phyloP scores from a whole-genome alignment of 2,329 filamentous ascomycete genomes.

The Chrysoporthe puriensis region DNA sequence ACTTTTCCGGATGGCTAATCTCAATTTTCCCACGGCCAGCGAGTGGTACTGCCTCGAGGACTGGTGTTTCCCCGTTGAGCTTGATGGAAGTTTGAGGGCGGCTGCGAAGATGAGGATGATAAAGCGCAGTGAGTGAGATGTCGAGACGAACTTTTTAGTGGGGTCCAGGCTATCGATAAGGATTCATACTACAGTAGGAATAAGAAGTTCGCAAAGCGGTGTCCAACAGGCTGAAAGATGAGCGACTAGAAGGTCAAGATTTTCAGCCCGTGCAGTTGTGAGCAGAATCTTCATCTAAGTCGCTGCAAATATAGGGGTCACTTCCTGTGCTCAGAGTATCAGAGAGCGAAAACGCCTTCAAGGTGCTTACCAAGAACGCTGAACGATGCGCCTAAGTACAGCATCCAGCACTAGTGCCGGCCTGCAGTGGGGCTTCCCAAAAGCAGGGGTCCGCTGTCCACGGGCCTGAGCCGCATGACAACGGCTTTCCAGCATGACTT shows the following conservation, averaged over 20 bases:
- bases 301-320: not conserved
- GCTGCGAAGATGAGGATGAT: not conserved
- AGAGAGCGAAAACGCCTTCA: not conserved
- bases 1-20: not conserved
- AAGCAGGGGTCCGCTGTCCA: conserved; percentile 3
- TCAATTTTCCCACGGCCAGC: not conserved
- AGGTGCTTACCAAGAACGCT: not conserved
- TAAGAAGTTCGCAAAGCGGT: not conserved
- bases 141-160: conserved; percentile 25
- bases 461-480: not conserved
- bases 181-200: not conserved
- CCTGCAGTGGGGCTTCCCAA: not conserved
- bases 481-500: not conserved
- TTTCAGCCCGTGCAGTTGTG: not conserved
- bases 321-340: not conserved
- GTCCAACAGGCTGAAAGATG: not conserved
- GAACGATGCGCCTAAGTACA: not conserved
- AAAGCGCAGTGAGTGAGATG: conserved; percentile 16
- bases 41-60: not conserved
- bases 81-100: not conserved
- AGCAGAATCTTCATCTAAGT: no score
- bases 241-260: not conserved
- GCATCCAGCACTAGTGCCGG: not conserved
- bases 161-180: conserved; percentile 16
- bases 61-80: not conserved